Percentiles rank a stretch among this genome's conserved stretches.
Evolutionary conservation across 2,329 filamentous ascomycete genomes (phyloP).

Genomic region (Incumbomyces delicatus): DNA sequence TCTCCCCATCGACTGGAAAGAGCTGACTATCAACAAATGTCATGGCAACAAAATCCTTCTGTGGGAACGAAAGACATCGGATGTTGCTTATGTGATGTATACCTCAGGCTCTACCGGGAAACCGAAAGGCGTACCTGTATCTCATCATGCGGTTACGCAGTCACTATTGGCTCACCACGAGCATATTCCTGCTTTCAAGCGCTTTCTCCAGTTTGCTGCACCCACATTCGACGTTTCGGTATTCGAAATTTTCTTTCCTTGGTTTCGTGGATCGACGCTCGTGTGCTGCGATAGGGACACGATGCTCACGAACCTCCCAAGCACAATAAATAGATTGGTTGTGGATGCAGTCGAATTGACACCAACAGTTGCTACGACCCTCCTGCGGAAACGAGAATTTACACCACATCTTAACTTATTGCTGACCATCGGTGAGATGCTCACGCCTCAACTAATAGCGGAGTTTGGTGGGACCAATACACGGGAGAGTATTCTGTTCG

Average conservation of each 20-base stretch:
- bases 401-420: constrained; percentile 62
- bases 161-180: constrained; percentile 70
- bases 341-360: constrained; percentile 84
- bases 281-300: constrained; percentile 58
- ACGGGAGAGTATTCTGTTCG: constrained; percentile 62
- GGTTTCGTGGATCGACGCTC: constrained; percentile 63
- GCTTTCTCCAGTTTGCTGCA: constrained; percentile 85
- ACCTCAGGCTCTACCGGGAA: constrained; percentile 83
- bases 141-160: constrained; percentile 70
- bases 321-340: constrained; percentile 51
- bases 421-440: constrained; percentile 87
- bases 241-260: constrained; percentile 88
- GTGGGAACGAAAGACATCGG: constrained; percentile 7
- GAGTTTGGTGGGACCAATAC: constrained; percentile 60
- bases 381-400: constrained; percentile 57
- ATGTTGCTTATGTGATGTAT: constrained; percentile 75
- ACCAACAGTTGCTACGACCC: constrained; percentile 71
- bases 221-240: constrained; percentile 92
- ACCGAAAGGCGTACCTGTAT: constrained; percentile 78
- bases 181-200: constrained; percentile 63
- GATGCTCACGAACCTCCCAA: constrained; percentile 67
- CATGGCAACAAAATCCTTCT: not conserved
- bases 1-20: constrained; percentile 28
- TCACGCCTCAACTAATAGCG: constrained; percentile 63
- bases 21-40: not conserved